Base-by-base conservation (phyloP, 2,329 filamentous ascomycete genomes). In the Penicillium sp. region DNA sequence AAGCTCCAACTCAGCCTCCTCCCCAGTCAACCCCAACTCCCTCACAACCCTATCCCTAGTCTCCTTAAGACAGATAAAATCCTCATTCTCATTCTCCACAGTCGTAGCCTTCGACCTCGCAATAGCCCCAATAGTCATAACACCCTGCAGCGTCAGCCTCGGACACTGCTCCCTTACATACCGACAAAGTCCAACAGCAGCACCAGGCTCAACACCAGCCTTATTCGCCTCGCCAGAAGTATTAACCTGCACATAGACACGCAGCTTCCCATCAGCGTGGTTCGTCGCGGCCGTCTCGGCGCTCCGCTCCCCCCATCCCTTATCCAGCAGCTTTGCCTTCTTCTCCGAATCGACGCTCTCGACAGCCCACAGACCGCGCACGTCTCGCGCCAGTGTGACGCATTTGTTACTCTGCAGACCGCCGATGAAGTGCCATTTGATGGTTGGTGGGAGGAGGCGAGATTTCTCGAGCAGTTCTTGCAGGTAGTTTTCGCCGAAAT, bases 51-150 rank as follows among this genome's bases (percentile, higher is more conserved):
- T 70, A 67, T 95, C 87, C 48, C 88, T 77, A 66, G 87, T 84
- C 63, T 86, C 78, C 42, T 75, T 76, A 64, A 99, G 70, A 4
- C 74, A 67, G 4, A 83, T 69, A 66, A 97, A 97, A 71, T 99
- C 93, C 69, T 95, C 89, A 68, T 97, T 97, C 72, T 92, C 86
- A n/a, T 77, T 86, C 59, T 88, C 89, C 0, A 80, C 73, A 1
- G 83, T 87, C 2, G 83, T 84, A 13, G 81, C 88, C 62, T 82
- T 80, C 60, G 88, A 93, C 54, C 92, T 76, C 41, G 90, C 92
- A 68, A 97, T 95, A 14, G 92, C 90, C 1, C 93, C 93, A 64
- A 99, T 97, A 2, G 93, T 99, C 93, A 99, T 99, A 31, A 99
- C 72, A 0, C 93, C 93, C 27, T 87, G 78, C 2, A 99, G 75